Evolutionary conservation across 23 red algal species (phyloP).

Genomic region (Pyropia haitanensis): DNA sequence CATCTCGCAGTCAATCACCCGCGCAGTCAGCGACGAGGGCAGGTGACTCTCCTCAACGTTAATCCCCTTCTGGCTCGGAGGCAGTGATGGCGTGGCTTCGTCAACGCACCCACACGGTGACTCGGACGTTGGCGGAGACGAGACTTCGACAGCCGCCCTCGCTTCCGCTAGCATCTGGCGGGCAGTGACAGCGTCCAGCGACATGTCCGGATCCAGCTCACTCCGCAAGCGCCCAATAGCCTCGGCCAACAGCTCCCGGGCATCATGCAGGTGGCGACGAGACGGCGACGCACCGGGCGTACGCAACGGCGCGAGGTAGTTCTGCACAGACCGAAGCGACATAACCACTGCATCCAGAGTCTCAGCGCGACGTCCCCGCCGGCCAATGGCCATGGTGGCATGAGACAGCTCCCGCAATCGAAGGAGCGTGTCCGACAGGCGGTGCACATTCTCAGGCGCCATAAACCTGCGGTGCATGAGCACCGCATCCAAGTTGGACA

Average conservation of each 20-base stretch:
- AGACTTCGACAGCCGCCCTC: too few species aligned
- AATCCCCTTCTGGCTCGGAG: too few species aligned
- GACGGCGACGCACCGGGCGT: conserved; percentile 30
- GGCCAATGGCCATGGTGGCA: conserved; percentile 22
- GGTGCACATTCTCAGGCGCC: conserved; percentile 37
- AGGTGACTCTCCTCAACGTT: too few species aligned
- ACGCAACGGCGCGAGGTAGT: conserved; percentile 36
- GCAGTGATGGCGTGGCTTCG: too few species aligned
- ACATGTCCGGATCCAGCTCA: conserved; percentile 49
- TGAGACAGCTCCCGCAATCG: conserved; percentile 63
- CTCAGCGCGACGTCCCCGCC: conserved; percentile 23
- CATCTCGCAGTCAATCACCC: too few species aligned
- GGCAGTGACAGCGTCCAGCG: conserved; percentile 2
- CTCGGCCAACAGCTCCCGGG: conserved; percentile 10
- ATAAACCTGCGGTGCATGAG: conserved; percentile 47
- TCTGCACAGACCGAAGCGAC: conserved; percentile 53
- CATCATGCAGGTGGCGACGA: conserved; percentile 21
- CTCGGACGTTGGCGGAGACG: too few species aligned
- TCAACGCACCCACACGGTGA: too few species aligned
- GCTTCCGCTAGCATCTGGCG: too few species aligned
- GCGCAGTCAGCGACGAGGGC: too few species aligned
- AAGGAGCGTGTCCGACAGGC: conserved; percentile 48
- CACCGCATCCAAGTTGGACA: conserved; percentile 48
- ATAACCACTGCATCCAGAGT: conserved; percentile 50
- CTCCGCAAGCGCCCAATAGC: conserved; percentile 40